phyloP scores from a whole-genome alignment of 768 basidiomycete genomes.

The Polyporus arcularius region DNA sequence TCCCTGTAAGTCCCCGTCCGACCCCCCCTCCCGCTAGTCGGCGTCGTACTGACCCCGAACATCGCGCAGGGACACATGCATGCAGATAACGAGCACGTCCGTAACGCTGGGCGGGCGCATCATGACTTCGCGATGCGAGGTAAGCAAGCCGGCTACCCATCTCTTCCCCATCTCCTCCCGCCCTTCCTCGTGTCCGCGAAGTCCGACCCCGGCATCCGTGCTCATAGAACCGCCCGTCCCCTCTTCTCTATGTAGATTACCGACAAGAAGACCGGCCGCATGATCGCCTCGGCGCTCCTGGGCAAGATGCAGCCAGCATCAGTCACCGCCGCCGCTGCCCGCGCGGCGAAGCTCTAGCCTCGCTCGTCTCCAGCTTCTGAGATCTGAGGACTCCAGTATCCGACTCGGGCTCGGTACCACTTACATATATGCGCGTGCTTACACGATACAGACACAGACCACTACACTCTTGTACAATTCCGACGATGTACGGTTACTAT shows the following conservation, averaged over 20 bases:
- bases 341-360: no score
- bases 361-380: no score
- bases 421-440: no score
- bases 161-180: neutral
- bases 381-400: no score
- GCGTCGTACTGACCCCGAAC: conserved; percentile 7
- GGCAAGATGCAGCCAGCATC: conserved; percentile 70
- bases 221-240: neutral
- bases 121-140: conserved; percentile 75
- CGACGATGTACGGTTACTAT: no score
- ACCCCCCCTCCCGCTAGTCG: neutral
- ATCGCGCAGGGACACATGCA: conserved; percentile 50
- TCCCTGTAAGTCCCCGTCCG: conserved; percentile 46
- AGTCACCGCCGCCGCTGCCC: no score
- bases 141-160: conserved; percentile 31
- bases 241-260: conserved; percentile 44
- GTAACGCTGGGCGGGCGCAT: conserved; percentile 67
- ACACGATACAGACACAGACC: no score
- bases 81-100: conserved; percentile 64
- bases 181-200: no score
- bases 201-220: neutral
- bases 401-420: no score
- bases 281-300: conserved; percentile 66
- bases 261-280: conserved; percentile 57
- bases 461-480: no score